A percentile compares a stretch with the other conserved stretches of the same genome.
Conservation (phyloP, 352 stramenopile genomes). For the Globisporangium nodosum region DNA sequence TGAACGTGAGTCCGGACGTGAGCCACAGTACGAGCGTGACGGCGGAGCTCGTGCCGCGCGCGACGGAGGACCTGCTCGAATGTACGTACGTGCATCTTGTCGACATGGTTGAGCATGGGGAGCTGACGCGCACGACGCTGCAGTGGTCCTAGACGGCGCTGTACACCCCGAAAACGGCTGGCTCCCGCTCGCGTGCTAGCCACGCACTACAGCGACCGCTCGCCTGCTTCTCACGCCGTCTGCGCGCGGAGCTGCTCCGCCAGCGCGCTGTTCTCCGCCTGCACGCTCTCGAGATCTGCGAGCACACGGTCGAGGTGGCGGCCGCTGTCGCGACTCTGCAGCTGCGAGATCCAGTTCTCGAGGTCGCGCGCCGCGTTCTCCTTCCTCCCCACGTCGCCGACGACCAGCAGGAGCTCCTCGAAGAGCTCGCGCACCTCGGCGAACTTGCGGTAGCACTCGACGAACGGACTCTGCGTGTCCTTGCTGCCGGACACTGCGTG, state of each 20-base stretch:
- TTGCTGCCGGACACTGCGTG: constrained; percentile 9
- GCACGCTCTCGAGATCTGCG: constrained; percentile 62
- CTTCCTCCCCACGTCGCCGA: constrained; percentile 67
- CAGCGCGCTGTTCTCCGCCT: constrained; percentile 61
- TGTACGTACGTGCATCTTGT: constrained; percentile 22
- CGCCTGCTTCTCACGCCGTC: background rate
- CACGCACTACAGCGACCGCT: no score
- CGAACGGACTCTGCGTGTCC: constrained; percentile 23
- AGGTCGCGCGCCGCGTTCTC: constrained; percentile 73
- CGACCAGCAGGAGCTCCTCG: constrained; percentile 66
- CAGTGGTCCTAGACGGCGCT: constrained; percentile 11
- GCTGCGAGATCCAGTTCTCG: constrained; percentile 79
- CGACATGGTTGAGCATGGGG: background rate
- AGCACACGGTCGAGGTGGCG: constrained; percentile 68
- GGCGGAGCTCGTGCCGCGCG: constrained; percentile 37
- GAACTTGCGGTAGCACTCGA: constrained; percentile 86
- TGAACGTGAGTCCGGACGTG: constrained; percentile 86
- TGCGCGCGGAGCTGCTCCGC: constrained; percentile 37
- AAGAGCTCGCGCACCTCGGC: constrained; percentile 77
- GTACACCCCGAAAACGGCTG: constrained; percentile 4
- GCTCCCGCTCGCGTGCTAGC: constrained; percentile 9
- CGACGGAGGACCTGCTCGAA: constrained; percentile 44
- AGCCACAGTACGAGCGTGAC: constrained; percentile 72
- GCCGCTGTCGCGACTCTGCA: constrained; percentile 65
- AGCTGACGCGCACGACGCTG: background rate